A percentile compares a stretch with the other conserved stretches of the same genome.
Conservation (phyloP, 345 rosid genomes). For the Raphanus sativus region DNA sequence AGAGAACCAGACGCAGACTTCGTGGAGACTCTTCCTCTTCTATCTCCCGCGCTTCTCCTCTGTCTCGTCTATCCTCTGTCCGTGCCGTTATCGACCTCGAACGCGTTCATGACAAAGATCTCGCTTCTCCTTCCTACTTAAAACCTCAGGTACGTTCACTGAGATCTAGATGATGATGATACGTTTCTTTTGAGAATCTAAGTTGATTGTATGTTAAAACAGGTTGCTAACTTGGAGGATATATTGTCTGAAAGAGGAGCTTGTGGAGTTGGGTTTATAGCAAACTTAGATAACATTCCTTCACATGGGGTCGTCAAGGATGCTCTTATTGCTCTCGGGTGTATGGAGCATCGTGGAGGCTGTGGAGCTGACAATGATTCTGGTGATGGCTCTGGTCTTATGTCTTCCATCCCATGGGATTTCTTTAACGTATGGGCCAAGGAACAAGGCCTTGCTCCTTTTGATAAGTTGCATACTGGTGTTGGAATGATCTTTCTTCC, state of each 20-base stretch:
- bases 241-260: conserved; percentile 95
- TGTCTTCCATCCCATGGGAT: conserved; percentile 99
- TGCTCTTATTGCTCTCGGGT: conserved; percentile 90
- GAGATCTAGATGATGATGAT: background rate
- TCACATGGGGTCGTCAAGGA: conserved; percentile 75
- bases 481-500: conserved; percentile 97
- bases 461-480: conserved; percentile 85
- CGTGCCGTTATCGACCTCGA: conserved; percentile 54
- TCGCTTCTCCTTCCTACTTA: conserved; percentile 35
- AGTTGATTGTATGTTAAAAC: background rate
- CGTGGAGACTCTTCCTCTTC: conserved; percentile 42
- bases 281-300: conserved; percentile 87
- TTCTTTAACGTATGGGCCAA: conserved; percentile 76
- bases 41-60: conserved; percentile 32
- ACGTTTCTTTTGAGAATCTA: conserved; percentile 1
- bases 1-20: conserved; percentile 48
- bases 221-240: conserved; percentile 88
- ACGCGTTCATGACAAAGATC: conserved; percentile 29
- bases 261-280: conserved; percentile 98
- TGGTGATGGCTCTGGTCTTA: conserved; percentile 95
- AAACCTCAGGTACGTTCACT: conserved; percentile 52
- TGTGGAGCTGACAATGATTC: conserved; percentile 99
- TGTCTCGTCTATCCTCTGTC: conserved; percentile 44
- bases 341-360: conserved; percentile 99
- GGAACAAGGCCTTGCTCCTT: conserved; percentile 66